phyloP scores from a whole-genome alignment of 2,329 filamentous ascomycete genomes.

The Tolypocladium cylindrosporum region DNA sequence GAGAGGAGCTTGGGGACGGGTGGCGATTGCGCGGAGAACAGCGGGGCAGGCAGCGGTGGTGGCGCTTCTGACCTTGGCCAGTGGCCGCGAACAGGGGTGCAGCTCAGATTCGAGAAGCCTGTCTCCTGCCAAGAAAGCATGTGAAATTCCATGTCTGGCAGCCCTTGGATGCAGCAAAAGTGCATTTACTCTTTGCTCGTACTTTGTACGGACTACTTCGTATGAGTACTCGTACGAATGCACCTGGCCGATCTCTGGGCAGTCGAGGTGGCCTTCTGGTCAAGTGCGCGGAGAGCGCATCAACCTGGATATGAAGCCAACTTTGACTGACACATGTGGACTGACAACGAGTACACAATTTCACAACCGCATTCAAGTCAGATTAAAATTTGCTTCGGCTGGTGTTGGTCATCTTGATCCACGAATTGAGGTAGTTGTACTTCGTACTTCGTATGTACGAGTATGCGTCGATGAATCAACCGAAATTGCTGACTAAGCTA shows the following conservation, averaged over 20 bases:
- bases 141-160: neutral
- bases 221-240: no score
- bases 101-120: neutral
- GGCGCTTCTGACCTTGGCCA: neutral
- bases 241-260: neutral
- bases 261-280: neutral
- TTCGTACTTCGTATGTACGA: no score
- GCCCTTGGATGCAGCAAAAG: neutral
- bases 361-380: neutral
- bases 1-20: neutral
- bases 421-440: no score
- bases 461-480: no score
- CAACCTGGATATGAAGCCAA: neutral
- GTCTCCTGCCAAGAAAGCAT: neutral
- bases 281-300: neutral
- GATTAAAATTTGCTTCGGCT: no score
- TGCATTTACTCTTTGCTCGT: neutral
- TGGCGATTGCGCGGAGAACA: constrained; percentile 2
- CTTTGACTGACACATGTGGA: neutral
- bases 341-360: no score
- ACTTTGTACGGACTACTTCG: no score
- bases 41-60: neutral
- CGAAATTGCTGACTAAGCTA: neutral
- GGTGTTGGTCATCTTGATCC: neutral
- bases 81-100: neutral